phyloP scores from a whole-genome alignment of 2,329 filamentous ascomycete species.

The Hypoxylon sp. region DNA sequence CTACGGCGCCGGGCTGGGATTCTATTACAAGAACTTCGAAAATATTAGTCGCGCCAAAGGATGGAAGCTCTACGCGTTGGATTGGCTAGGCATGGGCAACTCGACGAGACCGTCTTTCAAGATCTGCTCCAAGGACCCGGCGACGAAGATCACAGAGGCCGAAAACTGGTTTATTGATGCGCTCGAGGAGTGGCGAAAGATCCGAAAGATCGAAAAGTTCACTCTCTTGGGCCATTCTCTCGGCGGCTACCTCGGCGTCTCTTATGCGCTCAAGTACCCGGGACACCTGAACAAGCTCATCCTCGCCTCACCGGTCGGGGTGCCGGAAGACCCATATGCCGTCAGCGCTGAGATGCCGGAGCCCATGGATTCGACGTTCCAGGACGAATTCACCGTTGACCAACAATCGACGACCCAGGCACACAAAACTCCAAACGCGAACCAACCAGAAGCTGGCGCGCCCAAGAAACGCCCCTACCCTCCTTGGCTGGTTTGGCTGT shows the following conservation, averaged over 20 bases:
- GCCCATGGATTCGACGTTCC: slow-evolving; percentile 73
- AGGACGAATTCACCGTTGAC: slow-evolving; percentile 81
- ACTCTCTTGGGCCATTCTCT: slow-evolving; percentile 93
- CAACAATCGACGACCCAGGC: slow-evolving; percentile 55
- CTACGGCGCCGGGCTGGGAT: slow-evolving; percentile 93
- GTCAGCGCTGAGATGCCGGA: slow-evolving; percentile 82
- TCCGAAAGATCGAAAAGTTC: slow-evolving; percentile 89
- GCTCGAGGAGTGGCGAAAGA: slow-evolving; percentile 92
- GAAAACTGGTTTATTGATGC: slow-evolving; percentile 97
- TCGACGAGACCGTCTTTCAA: slow-evolving; percentile 84
- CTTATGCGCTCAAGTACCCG: slow-evolving; percentile 96
- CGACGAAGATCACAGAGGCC: slow-evolving; percentile 84
- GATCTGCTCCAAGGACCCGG: slow-evolving; percentile 80
- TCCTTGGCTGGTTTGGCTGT: slow-evolving; percentile 89
- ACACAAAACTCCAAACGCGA: slow-evolving; percentile 52
- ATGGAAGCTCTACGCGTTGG: slow-evolving; percentile 92
- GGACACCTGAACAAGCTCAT: slow-evolving; percentile 95
- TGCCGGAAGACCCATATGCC: slow-evolving; percentile 93
- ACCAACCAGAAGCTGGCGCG: slow-evolving; percentile 45
- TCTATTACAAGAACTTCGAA: slow-evolving; percentile 99
- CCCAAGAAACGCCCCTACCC: slow-evolving; percentile 67
- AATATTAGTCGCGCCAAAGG: slow-evolving; percentile 78
- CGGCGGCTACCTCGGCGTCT: slow-evolving; percentile 92
- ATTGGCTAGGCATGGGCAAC: slow-evolving; percentile 94
- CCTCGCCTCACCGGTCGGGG: slow-evolving; percentile 90